Conservation (phyloP, 2,329 filamentous ascomycete species). For the Fonsecaea pugnacius region DNA sequence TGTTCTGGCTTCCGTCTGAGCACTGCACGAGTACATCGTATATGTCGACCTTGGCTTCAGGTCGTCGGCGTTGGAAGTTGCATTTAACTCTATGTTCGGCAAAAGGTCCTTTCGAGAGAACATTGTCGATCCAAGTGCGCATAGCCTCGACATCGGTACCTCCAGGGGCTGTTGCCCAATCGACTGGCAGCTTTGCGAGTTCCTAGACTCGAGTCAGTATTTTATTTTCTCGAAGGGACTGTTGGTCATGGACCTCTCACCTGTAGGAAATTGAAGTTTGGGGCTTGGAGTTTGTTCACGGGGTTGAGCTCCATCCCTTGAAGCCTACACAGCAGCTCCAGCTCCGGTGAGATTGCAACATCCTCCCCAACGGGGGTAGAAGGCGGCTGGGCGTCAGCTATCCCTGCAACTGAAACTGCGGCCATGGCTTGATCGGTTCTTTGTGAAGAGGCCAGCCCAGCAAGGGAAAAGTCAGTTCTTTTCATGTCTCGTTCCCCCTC, state of each 20-base stretch:
- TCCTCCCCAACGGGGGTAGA: neutral
- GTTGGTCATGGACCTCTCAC: neutral
- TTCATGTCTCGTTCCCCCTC: neutral
- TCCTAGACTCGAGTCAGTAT: constrained; percentile 15
- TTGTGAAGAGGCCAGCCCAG: neutral
- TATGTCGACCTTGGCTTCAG: constrained; percentile 3
- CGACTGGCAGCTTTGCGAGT: constrained; percentile 14
- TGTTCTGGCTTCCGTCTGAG: constrained; percentile 6
- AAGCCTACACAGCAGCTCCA: constrained; percentile 7
- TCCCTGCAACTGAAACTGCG: neutral
- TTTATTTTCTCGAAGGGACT: too few relatives aligned
- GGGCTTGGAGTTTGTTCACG: constrained; percentile 5
- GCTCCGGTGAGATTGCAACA: neutral
- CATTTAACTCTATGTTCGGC: constrained; percentile 9
- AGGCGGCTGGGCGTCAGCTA: neutral
- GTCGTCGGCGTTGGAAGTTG: constrained; percentile 4
- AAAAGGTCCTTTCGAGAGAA: constrained; percentile 6
- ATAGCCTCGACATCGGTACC: constrained; percentile 18
- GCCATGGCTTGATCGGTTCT: neutral
- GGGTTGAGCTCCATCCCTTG: constrained; percentile 9
- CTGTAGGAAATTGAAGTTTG: constrained; percentile 17
- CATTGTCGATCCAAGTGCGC: constrained; percentile 19
- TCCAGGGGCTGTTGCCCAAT: neutral
- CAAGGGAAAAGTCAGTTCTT: neutral
- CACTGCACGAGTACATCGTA: constrained; percentile 11